Percentiles rank a stretch among this genome's conserved stretches.
Conservation (phyloP, 2,329 filamentous ascomycete genomes). For the Zalaria sp. region DNA sequence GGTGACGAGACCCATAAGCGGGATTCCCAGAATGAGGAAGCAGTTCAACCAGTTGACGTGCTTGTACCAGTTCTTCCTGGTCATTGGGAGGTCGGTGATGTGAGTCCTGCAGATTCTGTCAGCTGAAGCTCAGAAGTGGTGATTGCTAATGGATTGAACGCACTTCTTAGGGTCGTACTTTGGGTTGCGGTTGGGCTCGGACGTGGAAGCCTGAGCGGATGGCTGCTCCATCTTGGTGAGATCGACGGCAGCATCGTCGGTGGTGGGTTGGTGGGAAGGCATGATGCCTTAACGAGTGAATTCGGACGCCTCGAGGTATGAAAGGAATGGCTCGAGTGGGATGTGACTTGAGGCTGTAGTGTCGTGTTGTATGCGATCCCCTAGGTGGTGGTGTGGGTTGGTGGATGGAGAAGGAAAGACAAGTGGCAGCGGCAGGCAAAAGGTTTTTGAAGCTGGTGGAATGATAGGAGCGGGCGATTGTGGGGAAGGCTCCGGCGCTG, state of each 20-base stretch:
- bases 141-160: slow-evolving; percentile 15
- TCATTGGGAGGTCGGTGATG: slow-evolving; percentile 72
- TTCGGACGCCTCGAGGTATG: neutral
- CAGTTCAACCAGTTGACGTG: slow-evolving; percentile 93
- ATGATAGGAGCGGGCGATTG: neutral
- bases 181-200: slow-evolving; percentile 36
- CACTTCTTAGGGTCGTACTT: slow-evolving; percentile 50
- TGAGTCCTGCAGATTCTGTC: slow-evolving; percentile 38
- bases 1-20: slow-evolving; percentile 56
- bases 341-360: neutral
- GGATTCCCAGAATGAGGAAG: slow-evolving; percentile 64
- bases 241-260: slow-evolving; percentile 33
- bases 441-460: neutral
- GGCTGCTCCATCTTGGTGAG: slow-evolving; percentile 32
- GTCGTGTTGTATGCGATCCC: neutral
- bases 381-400: neutral
- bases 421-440: neutral
- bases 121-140: neutral
- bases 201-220: slow-evolving; percentile 31
- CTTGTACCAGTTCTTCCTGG: slow-evolving; percentile 72
- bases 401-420: neutral
- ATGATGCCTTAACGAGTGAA: slow-evolving; percentile 18
- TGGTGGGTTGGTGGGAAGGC: slow-evolving; percentile 37
- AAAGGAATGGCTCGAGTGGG: neutral
- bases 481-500: neutral